These are phyloP conservation scores for Candida quercuum DNA, from an alignment of 805 yeast species.

Conservation along the genomic window DNA sequence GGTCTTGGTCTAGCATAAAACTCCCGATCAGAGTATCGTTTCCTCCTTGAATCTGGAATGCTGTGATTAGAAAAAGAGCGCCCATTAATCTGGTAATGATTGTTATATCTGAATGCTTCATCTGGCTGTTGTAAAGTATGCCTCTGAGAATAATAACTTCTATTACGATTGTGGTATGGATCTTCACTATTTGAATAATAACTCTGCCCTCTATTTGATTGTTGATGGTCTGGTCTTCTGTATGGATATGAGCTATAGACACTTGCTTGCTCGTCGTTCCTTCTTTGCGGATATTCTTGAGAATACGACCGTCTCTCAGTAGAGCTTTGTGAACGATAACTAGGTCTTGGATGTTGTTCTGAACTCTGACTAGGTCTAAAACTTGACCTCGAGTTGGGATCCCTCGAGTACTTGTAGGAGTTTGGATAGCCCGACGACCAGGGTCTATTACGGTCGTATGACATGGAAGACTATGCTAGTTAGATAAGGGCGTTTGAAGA, in stretches of 20 bases:
- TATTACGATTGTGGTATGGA: not conserved
- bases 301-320: not conserved
- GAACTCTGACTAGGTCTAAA: not conserved
- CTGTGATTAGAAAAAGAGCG: no score
- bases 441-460: slow-evolving; percentile 13
- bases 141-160: not conserved
- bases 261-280: no score
- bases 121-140: no score
- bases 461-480: slow-evolving; percentile 5
- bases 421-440: slow-evolving; percentile 5
- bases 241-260: no score
- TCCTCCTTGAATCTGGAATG: no score
- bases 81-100: no score
- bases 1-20: not conserved
- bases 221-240: not conserved
- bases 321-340: not conserved
- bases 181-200: no score
- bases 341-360: not conserved
- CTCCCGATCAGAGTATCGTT: no score
- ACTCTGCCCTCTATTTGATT: not conserved
- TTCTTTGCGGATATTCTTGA: not conserved
- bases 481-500: not conserved
- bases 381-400: not conserved
- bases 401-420: slow-evolving; percentile 1
- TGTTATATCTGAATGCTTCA: no score